Evolutionary conservation across 1,284 basidiomycete species (phyloP), one percentile per base, ranked within the genome.

Genomic region (Melanopsichium pennsylvanicum): DNA sequence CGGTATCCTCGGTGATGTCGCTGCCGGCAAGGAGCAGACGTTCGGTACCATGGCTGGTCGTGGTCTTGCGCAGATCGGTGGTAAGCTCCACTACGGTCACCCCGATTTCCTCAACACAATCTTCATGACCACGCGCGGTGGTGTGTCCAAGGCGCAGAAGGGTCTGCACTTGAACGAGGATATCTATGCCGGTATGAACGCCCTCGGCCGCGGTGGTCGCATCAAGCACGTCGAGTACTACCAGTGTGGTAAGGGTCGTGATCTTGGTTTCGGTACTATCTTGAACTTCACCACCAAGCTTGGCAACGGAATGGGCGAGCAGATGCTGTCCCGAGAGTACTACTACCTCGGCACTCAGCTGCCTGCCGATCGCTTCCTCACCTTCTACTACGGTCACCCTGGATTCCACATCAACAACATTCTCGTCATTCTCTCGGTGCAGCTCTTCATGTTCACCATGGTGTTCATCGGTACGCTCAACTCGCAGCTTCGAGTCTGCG

Each of bases 321-420:
- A 98, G 83, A 94, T 97, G 92, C 87, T 98, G 71, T 96, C 92
- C 83, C 88, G 95, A 75, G 95, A 98, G 84, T 97, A 98, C 84
- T 98, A 98, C 84, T 98, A 98, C 82, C 84, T 98, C 70, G 96
- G 95, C 46, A 98, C 96, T n/a, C 95, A 98, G 82, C 87, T 98
- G 39, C 94, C 95, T 34, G 89, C 97, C 81, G 96, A 98, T 82
- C 89, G 96, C 46, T 98, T 98, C 89, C 85, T 98, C 81, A 97
- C 95, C 47, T 98, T 97, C 87, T 98, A 98, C 85, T 98, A 98
- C 82, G 95, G 92, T 44, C 95, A 98, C 84, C 95, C 96, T 44
- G 96, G 95, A 69, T 99, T 99, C 90, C 94, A 97, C 82, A 94
- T 98, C 85, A 97, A 99, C 86, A 99, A 99, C 83, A 97, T 97